Evolutionary conservation across 2,329 filamentous ascomycete genomes (phyloP).

Genomic region (Colletotrichum sublineola): DNA sequence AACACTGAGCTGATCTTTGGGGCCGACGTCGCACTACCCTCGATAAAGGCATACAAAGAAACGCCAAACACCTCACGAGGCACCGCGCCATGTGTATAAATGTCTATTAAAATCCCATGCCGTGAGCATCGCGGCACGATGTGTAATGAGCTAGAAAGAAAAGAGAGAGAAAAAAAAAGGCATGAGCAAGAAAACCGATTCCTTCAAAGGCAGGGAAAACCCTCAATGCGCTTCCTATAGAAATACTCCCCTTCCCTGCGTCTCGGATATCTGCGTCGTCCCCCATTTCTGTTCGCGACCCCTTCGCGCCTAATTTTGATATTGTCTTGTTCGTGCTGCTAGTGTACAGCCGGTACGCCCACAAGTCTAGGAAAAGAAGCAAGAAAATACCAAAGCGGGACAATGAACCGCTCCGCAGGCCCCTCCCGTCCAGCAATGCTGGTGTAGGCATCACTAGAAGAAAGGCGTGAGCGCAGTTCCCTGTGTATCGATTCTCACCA

Average conservation of each 20-base stretch:
- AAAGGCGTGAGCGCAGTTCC: background rate
- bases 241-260: background rate
- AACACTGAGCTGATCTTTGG: background rate
- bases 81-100: background rate
- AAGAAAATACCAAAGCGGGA: background rate
- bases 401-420: background rate
- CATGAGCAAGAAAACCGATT: background rate
- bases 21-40: background rate
- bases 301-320: conserved; percentile 17
- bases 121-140: background rate
- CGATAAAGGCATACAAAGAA: background rate
- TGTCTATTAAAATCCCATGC: conserved; percentile 4
- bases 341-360: conserved; percentile 38
- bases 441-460: background rate
- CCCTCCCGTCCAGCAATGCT: background rate
- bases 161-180: background rate
- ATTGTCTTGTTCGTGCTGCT: conserved; percentile 23
- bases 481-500: background rate
- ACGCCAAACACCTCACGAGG: background rate
- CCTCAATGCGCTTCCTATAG: conserved; percentile 1
- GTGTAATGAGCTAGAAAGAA: background rate
- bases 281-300: background rate
- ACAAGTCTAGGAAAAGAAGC: conserved; percentile 21
- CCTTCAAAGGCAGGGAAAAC: background rate
- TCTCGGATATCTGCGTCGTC: conserved; percentile 4